Conservation (phyloP, 495 filamentous ascomycete species). For the Penicillium malachiteum region DNA sequence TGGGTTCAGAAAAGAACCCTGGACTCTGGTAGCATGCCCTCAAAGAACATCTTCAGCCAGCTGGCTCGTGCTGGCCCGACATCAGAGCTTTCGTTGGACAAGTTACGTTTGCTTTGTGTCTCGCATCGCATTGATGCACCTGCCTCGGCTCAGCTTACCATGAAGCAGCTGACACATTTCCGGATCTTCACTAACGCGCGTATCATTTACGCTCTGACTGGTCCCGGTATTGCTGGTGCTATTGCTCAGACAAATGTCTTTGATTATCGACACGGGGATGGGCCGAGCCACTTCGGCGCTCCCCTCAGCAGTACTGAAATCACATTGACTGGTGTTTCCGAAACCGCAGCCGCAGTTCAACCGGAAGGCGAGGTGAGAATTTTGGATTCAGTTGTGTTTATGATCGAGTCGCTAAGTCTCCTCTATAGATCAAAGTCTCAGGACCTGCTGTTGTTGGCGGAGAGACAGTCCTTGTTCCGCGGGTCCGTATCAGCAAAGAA, state of each 20-base stretch:
- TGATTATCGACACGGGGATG: conserved; percentile 69
- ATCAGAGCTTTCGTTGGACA: conserved; percentile 65
- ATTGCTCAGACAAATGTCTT: conserved; percentile 79
- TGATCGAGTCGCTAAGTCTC: not conserved
- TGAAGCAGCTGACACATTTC: conserved; percentile 71
- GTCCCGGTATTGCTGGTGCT: conserved; percentile 79
- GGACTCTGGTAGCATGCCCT: conserved; percentile 64
- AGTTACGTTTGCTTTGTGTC: conserved; percentile 59
- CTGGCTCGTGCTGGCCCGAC: conserved; percentile 57
- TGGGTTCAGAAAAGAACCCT: conserved; percentile 69
- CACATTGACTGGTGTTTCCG: conserved; percentile 57
- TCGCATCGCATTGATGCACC: conserved; percentile 38
- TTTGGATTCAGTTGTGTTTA: not conserved
- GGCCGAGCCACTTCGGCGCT: conserved; percentile 74
- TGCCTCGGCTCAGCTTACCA: conserved; percentile 50
- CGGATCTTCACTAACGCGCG: conserved; percentile 76
- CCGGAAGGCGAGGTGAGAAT: conserved; percentile 61
- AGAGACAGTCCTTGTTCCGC: conserved; percentile 27
- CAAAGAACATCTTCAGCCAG: conserved; percentile 41
- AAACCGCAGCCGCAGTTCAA: conserved; percentile 54
- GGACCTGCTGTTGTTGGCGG: conserved; percentile 41
- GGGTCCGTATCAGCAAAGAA: conserved; percentile 39
- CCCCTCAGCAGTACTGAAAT: conserved; percentile 80
- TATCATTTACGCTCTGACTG: conserved; percentile 81
- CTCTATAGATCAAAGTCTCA: conserved; percentile 35